Evolutionary conservation across 2,329 filamentous ascomycete species (phyloP).

Genomic region (Paraphaeosphaeria sporulosa): DNA sequence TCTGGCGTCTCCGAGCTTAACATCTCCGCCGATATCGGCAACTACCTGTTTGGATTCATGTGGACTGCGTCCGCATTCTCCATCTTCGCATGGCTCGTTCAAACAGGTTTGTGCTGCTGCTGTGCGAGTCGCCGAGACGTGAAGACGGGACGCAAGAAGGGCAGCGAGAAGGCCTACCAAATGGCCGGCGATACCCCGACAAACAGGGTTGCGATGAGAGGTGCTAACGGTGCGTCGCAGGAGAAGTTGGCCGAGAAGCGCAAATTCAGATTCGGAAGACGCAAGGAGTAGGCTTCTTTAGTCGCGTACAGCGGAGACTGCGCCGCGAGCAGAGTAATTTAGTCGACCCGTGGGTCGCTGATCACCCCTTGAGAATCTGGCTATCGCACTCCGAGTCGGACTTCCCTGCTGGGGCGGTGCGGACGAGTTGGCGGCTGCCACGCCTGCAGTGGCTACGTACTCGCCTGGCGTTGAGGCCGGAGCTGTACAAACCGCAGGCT

Average conservation of each 20-base stretch:
- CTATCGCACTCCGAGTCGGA: neutral
- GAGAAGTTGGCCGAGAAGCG: conserved; percentile 20
- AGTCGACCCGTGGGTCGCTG: neutral
- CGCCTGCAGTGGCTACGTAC: neutral
- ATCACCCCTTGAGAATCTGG: neutral
- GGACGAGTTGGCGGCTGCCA: neutral
- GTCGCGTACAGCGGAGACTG: neutral
- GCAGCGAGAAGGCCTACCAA: conserved; percentile 47
- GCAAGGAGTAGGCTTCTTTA: conserved; percentile 2
- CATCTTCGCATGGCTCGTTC: conserved; percentile 73
- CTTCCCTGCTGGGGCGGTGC: neutral
- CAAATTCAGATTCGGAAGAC: conserved; percentile 26
- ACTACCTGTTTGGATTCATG: conserved; percentile 84
- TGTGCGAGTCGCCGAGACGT: conserved; percentile 67
- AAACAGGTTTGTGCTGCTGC: conserved; percentile 81
- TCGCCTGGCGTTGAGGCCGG: neutral
- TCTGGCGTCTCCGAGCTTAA: conserved; percentile 75
- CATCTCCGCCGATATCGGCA: conserved; percentile 68
- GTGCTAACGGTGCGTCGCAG: conserved; percentile 10
- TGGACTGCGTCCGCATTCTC: conserved; percentile 78
- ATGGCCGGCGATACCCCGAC: conserved; percentile 19
- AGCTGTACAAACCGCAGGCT: neutral
- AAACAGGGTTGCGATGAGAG: neutral
- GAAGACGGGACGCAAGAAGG: conserved; percentile 55
- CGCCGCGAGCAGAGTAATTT: conserved; percentile 4